phyloP scores from a whole-genome alignment of 2,329 filamentous ascomycete species.

The Penicillium thymicola region DNA sequence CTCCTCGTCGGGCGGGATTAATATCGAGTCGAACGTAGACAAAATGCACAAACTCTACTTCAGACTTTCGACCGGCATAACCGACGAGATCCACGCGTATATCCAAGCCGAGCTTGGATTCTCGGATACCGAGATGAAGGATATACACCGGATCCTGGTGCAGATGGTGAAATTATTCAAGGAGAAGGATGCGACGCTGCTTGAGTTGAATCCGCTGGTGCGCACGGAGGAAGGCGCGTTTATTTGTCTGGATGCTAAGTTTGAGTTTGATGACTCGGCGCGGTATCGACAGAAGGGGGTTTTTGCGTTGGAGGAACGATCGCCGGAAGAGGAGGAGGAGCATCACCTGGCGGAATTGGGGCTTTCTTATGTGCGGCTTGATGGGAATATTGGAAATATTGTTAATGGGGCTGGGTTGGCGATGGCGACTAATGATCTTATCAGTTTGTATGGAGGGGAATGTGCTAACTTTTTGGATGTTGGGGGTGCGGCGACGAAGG shows the following conservation, averaged over 20 bases:
- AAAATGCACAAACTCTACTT: constrained; percentile 30
- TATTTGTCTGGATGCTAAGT: constrained; percentile 39
- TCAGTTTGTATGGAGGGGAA: constrained; percentile 26
- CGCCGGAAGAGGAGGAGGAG: constrained; percentile 31
- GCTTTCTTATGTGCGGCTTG: constrained; percentile 30
- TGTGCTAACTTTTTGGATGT: constrained; percentile 36
- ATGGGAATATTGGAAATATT: constrained; percentile 34
- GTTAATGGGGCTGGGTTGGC: constrained; percentile 37
- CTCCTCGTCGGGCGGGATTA: constrained; percentile 31
- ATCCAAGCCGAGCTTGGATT: constrained; percentile 26
- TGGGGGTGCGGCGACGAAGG: constrained; percentile 30
- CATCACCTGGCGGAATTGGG: constrained; percentile 36
- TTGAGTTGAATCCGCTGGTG: constrained; percentile 45
- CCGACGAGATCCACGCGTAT: constrained; percentile 20
- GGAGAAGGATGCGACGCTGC: constrained; percentile 47
- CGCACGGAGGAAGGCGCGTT: constrained; percentile 31
- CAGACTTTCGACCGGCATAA: constrained; percentile 24
- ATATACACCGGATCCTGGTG: constrained; percentile 30
- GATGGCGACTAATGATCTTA: constrained; percentile 36
- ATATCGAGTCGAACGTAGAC: constrained; percentile 30
- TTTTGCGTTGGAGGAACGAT: constrained; percentile 38
- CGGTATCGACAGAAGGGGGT: constrained; percentile 41
- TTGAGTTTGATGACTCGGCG: constrained; percentile 51
- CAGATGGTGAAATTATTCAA: constrained; percentile 39
- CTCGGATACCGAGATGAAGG: constrained; percentile 22